Evolutionary conservation across 176 grass and related monocot species (phyloP).

Genomic region (Aegilops speltoides): DNA sequence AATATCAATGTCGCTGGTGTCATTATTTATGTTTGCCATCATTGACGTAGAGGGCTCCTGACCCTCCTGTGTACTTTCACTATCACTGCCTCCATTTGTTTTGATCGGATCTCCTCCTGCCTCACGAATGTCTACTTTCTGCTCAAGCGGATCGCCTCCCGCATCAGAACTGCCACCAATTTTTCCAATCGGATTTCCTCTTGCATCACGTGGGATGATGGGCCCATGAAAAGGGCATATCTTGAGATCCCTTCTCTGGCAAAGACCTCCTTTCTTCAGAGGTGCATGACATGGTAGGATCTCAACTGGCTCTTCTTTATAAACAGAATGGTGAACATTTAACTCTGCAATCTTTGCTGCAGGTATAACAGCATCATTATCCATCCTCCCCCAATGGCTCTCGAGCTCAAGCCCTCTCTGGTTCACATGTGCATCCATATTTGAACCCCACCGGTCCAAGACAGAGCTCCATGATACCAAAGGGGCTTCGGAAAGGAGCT

Average conservation of each 20-base stretch:
- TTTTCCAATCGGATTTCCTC: conserved; percentile 20
- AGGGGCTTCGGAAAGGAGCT: conserved; percentile 71
- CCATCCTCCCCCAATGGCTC: conserved; percentile 90
- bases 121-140: conserved; percentile 28
- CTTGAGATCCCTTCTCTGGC: conserved; percentile 85
- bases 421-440: conserved; percentile 57
- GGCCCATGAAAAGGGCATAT: conserved; percentile 88
- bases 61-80: neutral
- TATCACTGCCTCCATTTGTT: conserved; percentile 11
- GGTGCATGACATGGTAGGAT: conserved; percentile 67
- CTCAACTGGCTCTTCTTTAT: conserved; percentile 79
- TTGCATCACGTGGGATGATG: conserved; percentile 46
- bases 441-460: conserved; percentile 80
- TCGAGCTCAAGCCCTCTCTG: no score
- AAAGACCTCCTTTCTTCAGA: conserved; percentile 79
- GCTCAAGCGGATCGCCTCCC: conserved; percentile 38
- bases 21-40: neutral
- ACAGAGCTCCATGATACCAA: conserved; percentile 77
- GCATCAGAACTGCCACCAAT: conserved; percentile 17
- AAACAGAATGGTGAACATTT: conserved; percentile 71
- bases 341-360: conserved; percentile 91
- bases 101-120: conserved; percentile 41
- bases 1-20: conserved; percentile 1
- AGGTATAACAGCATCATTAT: conserved; percentile 92
- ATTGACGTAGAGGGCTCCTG: conserved; percentile 25